Conservation (phyloP, 176 grass and related monocot genomes). For the Cenchrus americanus region DNA sequence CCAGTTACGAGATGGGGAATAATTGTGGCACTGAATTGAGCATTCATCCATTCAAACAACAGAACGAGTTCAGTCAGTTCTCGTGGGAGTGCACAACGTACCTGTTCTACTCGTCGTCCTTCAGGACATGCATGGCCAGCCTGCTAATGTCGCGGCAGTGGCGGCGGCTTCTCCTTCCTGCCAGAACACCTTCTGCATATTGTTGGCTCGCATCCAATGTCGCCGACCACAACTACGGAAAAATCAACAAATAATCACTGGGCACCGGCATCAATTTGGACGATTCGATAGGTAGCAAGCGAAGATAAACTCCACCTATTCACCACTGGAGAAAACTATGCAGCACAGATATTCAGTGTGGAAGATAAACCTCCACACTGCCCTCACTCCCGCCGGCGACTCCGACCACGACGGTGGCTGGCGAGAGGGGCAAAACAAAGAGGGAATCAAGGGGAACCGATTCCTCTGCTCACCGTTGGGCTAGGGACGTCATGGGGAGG, state of each 20-base stretch:
- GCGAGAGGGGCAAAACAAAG: too few relatives aligned
- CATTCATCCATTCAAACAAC: neutral
- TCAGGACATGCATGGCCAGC: conserved; percentile 47
- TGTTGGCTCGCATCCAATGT: conserved; percentile 63
- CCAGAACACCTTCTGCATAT: conserved; percentile 67
- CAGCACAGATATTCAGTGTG: too few relatives aligned
- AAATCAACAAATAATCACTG: conserved; percentile 20
- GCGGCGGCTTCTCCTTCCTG: conserved; percentile 45
- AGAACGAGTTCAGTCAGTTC: neutral
- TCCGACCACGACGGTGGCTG: too few relatives aligned
- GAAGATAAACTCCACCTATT: too few relatives aligned
- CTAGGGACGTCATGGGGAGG: too few relatives aligned
- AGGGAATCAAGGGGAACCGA: too few relatives aligned
- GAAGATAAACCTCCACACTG: too few relatives aligned
- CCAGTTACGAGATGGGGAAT: neutral
- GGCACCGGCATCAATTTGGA: neutral
- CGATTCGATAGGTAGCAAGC: neutral
- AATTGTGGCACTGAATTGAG: neutral
- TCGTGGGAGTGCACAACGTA: neutral
- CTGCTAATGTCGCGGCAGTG: neutral
- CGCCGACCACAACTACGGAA: conserved; percentile 65
- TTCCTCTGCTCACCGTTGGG: too few relatives aligned
- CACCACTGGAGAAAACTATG: too few relatives aligned
- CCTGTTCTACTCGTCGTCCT: conserved; percentile 60
- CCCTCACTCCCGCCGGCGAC: too few relatives aligned